Base-by-base conservation (phyloP, 2,329 filamentous ascomycete genomes). In the Daldinia sp. region DNA sequence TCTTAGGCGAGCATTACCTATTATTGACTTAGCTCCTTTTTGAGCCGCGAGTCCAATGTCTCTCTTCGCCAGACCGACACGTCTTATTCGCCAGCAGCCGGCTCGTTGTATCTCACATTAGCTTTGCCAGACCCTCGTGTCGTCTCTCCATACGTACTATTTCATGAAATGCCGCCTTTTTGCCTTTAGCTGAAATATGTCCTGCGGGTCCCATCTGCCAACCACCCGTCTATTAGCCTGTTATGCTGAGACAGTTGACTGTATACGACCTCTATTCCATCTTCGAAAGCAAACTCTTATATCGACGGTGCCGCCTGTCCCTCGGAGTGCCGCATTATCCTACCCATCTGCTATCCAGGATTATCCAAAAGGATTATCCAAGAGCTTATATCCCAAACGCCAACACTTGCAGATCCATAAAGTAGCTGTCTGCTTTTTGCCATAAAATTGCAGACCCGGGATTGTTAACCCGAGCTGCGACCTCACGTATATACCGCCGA, bases 1-100 rank as follows among this genome's bases (percentile, higher is more conserved):
- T 15, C 52, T 65, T 68, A 68, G 65, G 65, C 65, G 65, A 68
- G 65, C 61, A 61, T 68, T 65, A 54, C 56, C 65, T 65, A 35
- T 64, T 65, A 37, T 41, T 39, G 56, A 53, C 59, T 65, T 65
- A 61, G 65, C 56, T 49, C 21, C 34, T 30, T 56, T 52, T 48
- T 39, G 62, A 63, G 62, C 62, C 65, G 59, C 59, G 58, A 65
- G 56, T 63, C 52, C 52, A 45, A 58, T 65, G 63, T 65, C 62
- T 65, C 59, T 65, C 65, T 58, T 67, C 65, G 65, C 52, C 55
- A 63, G 62, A 49, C 37, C 43, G 30, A 34, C 58, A 39, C 48
- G 62, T 56, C 56, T 65, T 47, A 68, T 68, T 68, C 65, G 62
- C 34, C 50, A 49, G 45, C 27, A 68, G 41, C 53, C 43, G 62